Percentiles rank a stretch among this genome's conserved stretches.
These are phyloP conservation scores for Ophiobolus disseminans DNA, from an alignment of 2,329 filamentous ascomycete genomes.

Conservation along the genomic window DNA sequence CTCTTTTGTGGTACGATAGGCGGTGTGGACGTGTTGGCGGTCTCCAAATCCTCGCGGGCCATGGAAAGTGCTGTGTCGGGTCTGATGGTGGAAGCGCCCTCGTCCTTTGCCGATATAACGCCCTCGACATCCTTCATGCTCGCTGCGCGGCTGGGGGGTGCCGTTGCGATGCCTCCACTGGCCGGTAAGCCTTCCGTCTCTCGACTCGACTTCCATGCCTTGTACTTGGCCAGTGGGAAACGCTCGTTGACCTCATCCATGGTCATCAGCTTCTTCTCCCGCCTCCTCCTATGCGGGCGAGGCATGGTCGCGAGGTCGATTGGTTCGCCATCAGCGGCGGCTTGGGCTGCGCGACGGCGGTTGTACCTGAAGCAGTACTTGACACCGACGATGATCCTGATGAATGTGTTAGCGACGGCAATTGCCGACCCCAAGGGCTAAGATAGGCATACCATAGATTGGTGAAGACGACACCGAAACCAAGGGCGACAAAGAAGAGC, in stretches of 20 bases:
- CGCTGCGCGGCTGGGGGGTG: conserved; percentile 73
- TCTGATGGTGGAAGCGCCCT: conserved; percentile 39
- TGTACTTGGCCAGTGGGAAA: conserved; percentile 96
- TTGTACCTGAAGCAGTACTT: conserved; percentile 99
- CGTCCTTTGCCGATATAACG: conserved; percentile 39
- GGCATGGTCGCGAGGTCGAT: conserved; percentile 89
- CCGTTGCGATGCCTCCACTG: conserved; percentile 77
- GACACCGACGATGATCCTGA: conserved; percentile 97
- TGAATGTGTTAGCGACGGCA: conserved; percentile 27
- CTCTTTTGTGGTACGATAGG: conserved; percentile 31
- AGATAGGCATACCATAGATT: conserved; percentile 98
- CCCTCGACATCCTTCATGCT: conserved; percentile 73
- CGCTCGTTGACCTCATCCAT: conserved; percentile 99
- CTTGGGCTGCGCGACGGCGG: conserved; percentile 82
- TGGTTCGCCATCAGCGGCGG: conserved; percentile 76
- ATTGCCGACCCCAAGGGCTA: not conserved
- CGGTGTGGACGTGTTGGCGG: conserved; percentile 38
- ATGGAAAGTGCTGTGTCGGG: conserved; percentile 50
- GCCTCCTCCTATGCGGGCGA: conserved; percentile 80
- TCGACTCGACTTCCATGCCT: conserved; percentile 85
- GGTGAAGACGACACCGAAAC: conserved; percentile 97
- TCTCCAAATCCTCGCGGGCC: conserved; percentile 57
- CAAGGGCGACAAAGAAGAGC: conserved; percentile 92
- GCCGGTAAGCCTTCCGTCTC: conserved; percentile 84
- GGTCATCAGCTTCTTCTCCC: conserved; percentile 98